Base-by-base conservation (phyloP, 2,329 filamentous ascomycete genomes). In the Ophiostoma australiae region DNA sequence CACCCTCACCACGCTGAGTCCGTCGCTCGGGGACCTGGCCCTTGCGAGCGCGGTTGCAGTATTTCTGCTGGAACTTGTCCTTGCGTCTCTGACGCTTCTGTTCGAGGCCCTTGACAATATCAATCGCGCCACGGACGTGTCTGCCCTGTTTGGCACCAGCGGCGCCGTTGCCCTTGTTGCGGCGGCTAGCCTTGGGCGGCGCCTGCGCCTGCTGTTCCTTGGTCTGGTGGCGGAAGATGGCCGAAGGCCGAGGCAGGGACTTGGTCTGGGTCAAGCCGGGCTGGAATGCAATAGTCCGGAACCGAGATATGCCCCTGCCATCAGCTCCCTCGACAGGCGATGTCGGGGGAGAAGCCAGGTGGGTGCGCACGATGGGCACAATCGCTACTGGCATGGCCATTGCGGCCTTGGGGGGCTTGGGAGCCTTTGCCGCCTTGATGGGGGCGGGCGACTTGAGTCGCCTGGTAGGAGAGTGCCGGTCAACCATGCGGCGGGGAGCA, bases 41-140 rank as follows among this genome's bases (percentile, higher is more conserved):
- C 77, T 93, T 93, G 74, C 89, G 89, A 71, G 90, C 90, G 76
- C 93, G 92, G 78, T 93, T 90, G 82, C 92, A 96, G 78, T 94
- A 91, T 79, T 97, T 95, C 76, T 94, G 90, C 78, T 92, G 90
- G 77, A 93, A 91, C 80, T 97, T 97, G 80, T 98, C 94, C 81
- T 91, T 93, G 76, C 95, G 91, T 74, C 95, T 90, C 82, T 95
- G 92, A 35, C 94, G 90, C 83, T 97, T 98, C 80, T 92, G 90
- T 82, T 99, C 95, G 1, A 99, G 86, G 10, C 95, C 95, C 80
- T 97, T 97, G 80, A 97, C 92, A 73, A 97, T 99, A 80, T 98
- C 95, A 75, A 99, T 96, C 48, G 95, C 94, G n/a, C 93, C 93
- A 73, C 95, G 91, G 11, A 92, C 87, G 74, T 95, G 93, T 61